Evolutionary conservation across 2,329 filamentous ascomycete species (phyloP), one percentile per base, ranked within the genome.

Genomic region (Aspergillus phoenicis): DNA sequence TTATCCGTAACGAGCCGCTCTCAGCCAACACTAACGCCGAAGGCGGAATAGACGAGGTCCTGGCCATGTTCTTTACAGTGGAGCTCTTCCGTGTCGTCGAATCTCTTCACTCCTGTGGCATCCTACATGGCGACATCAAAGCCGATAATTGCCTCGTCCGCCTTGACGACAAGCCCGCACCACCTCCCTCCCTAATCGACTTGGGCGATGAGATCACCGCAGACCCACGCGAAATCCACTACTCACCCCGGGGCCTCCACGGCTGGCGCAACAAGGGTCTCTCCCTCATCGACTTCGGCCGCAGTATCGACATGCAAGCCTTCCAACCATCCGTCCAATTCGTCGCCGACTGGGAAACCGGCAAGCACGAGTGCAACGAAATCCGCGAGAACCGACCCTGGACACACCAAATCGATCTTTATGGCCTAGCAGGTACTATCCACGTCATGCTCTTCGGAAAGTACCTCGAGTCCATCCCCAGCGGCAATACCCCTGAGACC

Each of bases 391-490:
- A 92, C 59, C 85, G 94, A 1, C 93, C 93, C 0, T 99, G 95
- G 95, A 98, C 94, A 1, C 97, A 93, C 81, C 95, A 99, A 75
- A 91, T 97, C 67, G 95, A 99, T 80, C 96, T 98, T 70, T 91
- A 96, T 75, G 95, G 95, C 11, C 84, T 97, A 0, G 95, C 95
- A 0, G 93, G 92, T 4, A 91, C 91, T 24, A 82, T 98, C 4
- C 93, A 99, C 77, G 89, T 87, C 47, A 85, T 99, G 68, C 85
- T 99, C 3, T 99, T 97, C 73, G 94, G 95, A 8, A 93, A 91
- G 72, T 98, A 98, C 78, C 95, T 99, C 70, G 91, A 97, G 73
- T 96, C 92, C 0, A 74, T 84, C 1, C 81, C 73, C 2, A 55
- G 61, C 13, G 58, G 61, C 8, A 38, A 15, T 33, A 45, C 57